A percentile compares a stretch with the other conserved stretches of the same genome.
phyloP scores from a whole-genome alignment of 2,329 filamentous ascomycete genomes.

The Fusarium buharicum region DNA sequence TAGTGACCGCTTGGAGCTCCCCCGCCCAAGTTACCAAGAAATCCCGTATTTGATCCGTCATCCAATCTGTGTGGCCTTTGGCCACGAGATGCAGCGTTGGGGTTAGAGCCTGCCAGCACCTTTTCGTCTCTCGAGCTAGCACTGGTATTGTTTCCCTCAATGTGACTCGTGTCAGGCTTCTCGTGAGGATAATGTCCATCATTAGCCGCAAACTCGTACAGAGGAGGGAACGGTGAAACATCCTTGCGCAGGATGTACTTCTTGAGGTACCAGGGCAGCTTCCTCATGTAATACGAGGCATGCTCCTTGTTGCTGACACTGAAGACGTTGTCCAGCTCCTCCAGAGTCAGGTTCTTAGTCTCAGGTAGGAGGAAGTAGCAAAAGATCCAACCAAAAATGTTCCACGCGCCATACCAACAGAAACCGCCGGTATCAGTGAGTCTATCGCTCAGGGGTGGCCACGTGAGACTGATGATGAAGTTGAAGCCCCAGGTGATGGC shows the following conservation, averaged over 20 bases:
- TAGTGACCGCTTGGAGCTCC: too few relatives aligned
- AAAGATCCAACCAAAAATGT: constrained; percentile 49
- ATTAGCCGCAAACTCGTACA: constrained; percentile 46
- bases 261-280: constrained; percentile 49
- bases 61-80: too few relatives aligned
- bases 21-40: too few relatives aligned
- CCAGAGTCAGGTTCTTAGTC: constrained; percentile 50
- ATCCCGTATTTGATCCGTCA: too few relatives aligned
- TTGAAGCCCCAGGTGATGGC: constrained; percentile 56
- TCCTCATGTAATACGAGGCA: constrained; percentile 46
- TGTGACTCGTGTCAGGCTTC: constrained; percentile 22
- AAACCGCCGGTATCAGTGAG: constrained; percentile 52
- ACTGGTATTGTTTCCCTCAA: neutral
- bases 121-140: constrained; percentile 8
- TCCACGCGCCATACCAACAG: constrained; percentile 54
- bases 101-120: neutral
- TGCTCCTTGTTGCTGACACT: constrained; percentile 48
- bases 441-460: constrained; percentile 40
- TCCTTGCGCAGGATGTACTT: constrained; percentile 46
- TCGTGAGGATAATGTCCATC: constrained; percentile 31
- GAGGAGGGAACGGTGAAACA: constrained; percentile 46
- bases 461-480: constrained; percentile 52
- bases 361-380: constrained; percentile 51
- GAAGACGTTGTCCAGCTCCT: constrained; percentile 52
- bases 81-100: neutral